Evolutionary conservation across 2,329 filamentous ascomycete genomes (phyloP).

Genomic region (Purpureocillium takamizusanense): DNA sequence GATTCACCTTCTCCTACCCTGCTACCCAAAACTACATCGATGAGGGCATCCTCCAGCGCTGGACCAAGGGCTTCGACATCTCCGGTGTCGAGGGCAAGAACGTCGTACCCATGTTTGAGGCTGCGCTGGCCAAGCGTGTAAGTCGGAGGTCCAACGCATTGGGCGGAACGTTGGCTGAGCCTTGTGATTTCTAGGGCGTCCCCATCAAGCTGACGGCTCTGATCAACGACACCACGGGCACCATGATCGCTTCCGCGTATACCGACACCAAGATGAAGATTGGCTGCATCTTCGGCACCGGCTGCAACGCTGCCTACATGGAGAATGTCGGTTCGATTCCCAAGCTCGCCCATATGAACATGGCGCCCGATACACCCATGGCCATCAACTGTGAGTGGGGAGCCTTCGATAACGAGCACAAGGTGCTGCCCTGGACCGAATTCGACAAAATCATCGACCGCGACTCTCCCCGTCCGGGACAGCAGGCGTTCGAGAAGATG

Average conservation of each 20-base stretch:
- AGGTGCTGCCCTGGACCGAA: constrained; percentile 73
- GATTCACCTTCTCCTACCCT: constrained; percentile 95
- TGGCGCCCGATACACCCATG: constrained; percentile 76
- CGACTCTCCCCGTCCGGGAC: constrained; percentile 83
- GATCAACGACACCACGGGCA: constrained; percentile 97
- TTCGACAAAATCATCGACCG: constrained; percentile 86
- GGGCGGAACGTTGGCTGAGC: constrained; percentile 1
- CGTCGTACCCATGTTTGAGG: constrained; percentile 81
- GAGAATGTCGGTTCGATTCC: constrained; percentile 84
- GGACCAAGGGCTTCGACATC: constrained; percentile 98
- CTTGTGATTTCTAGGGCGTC: constrained; percentile 49
- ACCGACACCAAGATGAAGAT: constrained; percentile 91
- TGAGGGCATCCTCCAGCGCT: constrained; percentile 83
- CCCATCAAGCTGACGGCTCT: constrained; percentile 88
- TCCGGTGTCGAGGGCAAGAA: constrained; percentile 83
- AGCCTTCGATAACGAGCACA: constrained; percentile 90
- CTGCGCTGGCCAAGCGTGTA: constrained; percentile 54
- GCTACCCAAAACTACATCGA: constrained; percentile 91
- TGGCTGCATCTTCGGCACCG: constrained; percentile 96
- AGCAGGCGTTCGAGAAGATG: constrained; percentile 98
- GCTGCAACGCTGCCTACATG: constrained; percentile 98
- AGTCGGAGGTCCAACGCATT: constrained; percentile 4
- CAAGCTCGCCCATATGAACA: constrained; percentile 86
- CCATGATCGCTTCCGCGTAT: constrained; percentile 91
- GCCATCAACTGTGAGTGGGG: constrained; percentile 98